Percentiles rank a stretch among this genome's conserved stretches.
Conservation (phyloP, 2,329 filamentous ascomycete genomes). For the Atkinsonella hypoxylon region DNA sequence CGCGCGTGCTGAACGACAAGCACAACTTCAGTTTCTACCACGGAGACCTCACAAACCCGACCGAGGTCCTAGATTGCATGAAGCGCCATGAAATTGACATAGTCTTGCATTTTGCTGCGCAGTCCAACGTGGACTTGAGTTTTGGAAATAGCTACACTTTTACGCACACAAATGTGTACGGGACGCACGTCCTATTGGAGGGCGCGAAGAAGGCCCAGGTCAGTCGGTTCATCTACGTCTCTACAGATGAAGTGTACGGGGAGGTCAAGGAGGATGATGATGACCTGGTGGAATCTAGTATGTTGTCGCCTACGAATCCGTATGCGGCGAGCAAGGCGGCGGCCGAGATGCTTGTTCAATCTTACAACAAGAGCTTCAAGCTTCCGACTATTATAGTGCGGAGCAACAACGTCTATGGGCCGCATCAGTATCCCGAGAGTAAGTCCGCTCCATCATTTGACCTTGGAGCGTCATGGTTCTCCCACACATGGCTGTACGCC, state of each 20-base stretch:
- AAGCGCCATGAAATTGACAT: conserved; percentile 64
- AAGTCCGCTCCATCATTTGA: conserved; percentile 20
- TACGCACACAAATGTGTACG: conserved; percentile 71
- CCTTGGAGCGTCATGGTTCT: too few relatives aligned
- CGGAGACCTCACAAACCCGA: conserved; percentile 63
- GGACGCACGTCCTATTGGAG: conserved; percentile 73
- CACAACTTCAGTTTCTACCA: conserved; percentile 70
- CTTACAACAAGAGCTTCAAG: conserved; percentile 76
- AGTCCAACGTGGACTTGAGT: conserved; percentile 71
- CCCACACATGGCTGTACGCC: not conserved
- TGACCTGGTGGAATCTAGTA: conserved; percentile 60
- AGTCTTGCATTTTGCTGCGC: conserved; percentile 75
- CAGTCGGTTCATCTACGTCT: conserved; percentile 67
- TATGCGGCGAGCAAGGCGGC: conserved; percentile 73
- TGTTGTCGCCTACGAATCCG: conserved; percentile 69
- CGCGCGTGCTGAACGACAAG: conserved; percentile 51
- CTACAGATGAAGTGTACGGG: conserved; percentile 77
- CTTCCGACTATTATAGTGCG: conserved; percentile 69
- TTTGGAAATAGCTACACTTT: conserved; percentile 77
- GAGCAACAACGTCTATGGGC: conserved; percentile 78
- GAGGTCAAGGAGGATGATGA: conserved; percentile 63
- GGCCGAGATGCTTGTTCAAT: conserved; percentile 76
- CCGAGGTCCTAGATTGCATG: conserved; percentile 58
- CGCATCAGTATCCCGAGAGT: conserved; percentile 78
- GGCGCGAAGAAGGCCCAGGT: conserved; percentile 61